Base-by-base conservation (phyloP, 441 rosid species). In the Viola pubescens region DNA sequence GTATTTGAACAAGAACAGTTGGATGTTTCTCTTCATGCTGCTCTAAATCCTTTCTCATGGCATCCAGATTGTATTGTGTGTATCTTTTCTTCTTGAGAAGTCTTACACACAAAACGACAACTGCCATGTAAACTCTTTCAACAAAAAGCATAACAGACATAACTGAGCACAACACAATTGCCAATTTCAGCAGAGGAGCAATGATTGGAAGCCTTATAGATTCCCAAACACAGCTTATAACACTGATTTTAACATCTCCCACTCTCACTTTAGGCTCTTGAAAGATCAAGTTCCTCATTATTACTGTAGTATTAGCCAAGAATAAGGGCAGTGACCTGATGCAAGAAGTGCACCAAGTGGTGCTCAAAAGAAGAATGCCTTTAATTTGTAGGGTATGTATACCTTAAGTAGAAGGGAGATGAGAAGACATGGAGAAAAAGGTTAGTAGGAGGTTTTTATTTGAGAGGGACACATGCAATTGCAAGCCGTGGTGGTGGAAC, bases 41-140 rank as follows among this genome's bases (percentile, higher is more conserved):
- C 72, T 59, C 69, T 26, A 54, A 16, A 54, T 63, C 59, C 54
- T 63, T 68, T 59, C 46, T 72, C 62, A 51, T 60, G 47, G 48
- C 69, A 12, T 63, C 72, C 60, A 54, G 42, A 42, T 60, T 67
- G 44, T 67, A 59, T 50, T 60, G 45, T 50, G 72, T 63, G 60
- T 63, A 40, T 64, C 69, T 39, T 58, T 67, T 63, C 58, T 54
- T 67, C 12, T 69, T 34, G 50, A 72, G 43, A 19, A 72, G 49
- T 52, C 60, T 59, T 5, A 72, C 56, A 58, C 6, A 60, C 8
- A 72, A 19, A 65, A 72, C 68, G 42, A 63, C 62, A 9, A 59
- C n/a, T 12, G 72, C 76, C 76, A 63, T 67, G 66, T 72, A 63
- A 40, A 72, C 63, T n/a, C 66, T 48, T 46, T 67, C 66, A 14